A percentile compares a stretch with the other conserved stretches of the same genome.
Evolutionary conservation across 768 basidiomycete species (phyloP).

Genomic region (Mycena sanguinolenta): DNA sequence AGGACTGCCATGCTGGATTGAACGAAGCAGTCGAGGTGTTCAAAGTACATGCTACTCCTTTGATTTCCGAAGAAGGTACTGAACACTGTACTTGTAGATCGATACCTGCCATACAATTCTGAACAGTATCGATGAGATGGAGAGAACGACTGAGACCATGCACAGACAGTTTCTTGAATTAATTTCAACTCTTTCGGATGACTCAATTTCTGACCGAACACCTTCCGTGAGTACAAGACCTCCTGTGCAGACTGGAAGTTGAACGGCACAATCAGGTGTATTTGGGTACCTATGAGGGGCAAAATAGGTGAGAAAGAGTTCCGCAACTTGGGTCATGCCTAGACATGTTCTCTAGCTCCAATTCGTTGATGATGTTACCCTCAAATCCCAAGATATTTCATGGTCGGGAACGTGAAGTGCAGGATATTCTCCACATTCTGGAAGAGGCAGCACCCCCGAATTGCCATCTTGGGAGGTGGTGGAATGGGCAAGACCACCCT

Average conservation of each 20-base stretch:
- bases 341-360: neutral
- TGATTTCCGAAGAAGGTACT: neutral
- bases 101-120: neutral
- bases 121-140: neutral
- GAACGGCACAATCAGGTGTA: neutral
- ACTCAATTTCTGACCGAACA: neutral
- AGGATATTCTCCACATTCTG: neutral
- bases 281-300: neutral
- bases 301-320: neutral
- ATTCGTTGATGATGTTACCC: neutral
- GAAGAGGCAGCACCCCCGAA: neutral
- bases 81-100: neutral
- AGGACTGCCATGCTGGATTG: neutral
- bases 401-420: neutral
- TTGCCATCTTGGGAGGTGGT: neutral
- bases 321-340: neutral
- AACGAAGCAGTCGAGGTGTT: neutral
- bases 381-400: neutral
- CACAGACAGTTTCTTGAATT: neutral
- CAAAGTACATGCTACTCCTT: neutral
- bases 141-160: neutral
- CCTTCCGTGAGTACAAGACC: neutral
- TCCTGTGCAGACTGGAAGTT: neutral
- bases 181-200: slow-evolving; percentile 5
- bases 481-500: neutral